Conservation (phyloP, 441 rosid species). For the Daphne laureola region DNA sequence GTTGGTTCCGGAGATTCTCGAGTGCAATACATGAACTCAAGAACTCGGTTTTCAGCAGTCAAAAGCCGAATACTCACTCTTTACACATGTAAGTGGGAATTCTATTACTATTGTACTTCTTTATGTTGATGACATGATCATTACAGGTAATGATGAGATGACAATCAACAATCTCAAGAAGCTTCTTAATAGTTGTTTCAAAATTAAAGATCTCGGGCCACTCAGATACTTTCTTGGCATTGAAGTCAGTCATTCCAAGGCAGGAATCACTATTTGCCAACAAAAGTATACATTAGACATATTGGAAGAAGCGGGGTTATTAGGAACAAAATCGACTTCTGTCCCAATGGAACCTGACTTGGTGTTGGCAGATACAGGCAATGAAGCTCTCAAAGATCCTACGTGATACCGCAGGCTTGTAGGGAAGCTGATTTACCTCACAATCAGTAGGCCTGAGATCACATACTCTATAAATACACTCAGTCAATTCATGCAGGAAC, state of each 20-base stretch:
- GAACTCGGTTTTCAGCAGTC: not conserved
- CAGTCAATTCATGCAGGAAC: not conserved
- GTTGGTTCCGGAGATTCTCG: too few relatives aligned
- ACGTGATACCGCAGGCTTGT: not conserved
- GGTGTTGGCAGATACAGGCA: not conserved
- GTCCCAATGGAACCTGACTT: not conserved
- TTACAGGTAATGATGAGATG: not conserved
- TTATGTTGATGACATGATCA: slow-evolving; percentile 1
- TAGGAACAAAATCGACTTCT: not conserved
- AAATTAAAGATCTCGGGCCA: not conserved
- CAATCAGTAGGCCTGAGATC: not conserved
- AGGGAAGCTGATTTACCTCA: not conserved
- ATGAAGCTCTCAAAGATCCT: not conserved
- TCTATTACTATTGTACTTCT: not conserved
- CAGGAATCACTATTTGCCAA: not conserved
- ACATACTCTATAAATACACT: not conserved
- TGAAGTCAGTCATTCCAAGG: not conserved
- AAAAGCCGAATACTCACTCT: not conserved
- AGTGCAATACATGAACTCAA: not conserved
- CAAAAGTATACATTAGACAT: not conserved
- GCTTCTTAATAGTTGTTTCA: not conserved
- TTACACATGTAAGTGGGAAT: not conserved
- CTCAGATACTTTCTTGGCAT: not conserved
- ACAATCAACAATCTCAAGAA: not conserved
- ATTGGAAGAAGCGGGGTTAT: not conserved